Base-by-base conservation (phyloP, 2,329 filamentous ascomycete genomes). In the Herpomyces periplanetae region DNA sequence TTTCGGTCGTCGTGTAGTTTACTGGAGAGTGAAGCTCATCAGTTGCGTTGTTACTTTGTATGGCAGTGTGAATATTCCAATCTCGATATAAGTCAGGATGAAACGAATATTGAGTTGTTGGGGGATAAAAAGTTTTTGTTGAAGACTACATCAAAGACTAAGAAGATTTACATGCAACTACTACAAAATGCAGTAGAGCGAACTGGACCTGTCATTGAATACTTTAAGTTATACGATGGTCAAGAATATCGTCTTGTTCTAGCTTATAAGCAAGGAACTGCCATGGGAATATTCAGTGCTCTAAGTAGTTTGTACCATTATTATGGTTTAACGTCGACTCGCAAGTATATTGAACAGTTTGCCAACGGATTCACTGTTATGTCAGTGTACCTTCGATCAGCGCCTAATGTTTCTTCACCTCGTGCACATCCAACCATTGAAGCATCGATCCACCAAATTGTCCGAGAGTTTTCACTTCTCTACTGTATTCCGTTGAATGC, bases 401-500 rank as follows among this genome's bases (percentile, higher is more conserved):
- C 6, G 5, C 10, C 17, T 8, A 71, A 68, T 10, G 50, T 63
- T 8, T 35, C 47, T 18, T 51, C 50, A 27, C 38, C 49, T 10
- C 42, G 53, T 14, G 40, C 49, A 16, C 45, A 51, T 34, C 73
- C 75, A 15, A 62, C 71, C 1, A 69, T 91, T 28, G 69, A 88
- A 32, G 63, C 75, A 29, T 80, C 75, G 2, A 87, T 96, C 28
- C 68, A 88, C 41, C 80, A 96, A 42, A 88, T 96, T 44, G 85
- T 80, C 45, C 91, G 91, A 50, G 80, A 96, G 40, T 62, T 87
- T 19, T 91, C 80, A 2, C 52, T 96, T 23, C 49, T 96, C 8
- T 96, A 91, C 54, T 96, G 80, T 38, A 64, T 96, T 28, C 80
- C 80, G 7, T 75, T 85, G 39, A 96, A 87, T 49, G 80, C 73